Evolutionary conservation across 176 grass and related monocot species (phyloP).

Genomic region (Oryza nivara): DNA sequence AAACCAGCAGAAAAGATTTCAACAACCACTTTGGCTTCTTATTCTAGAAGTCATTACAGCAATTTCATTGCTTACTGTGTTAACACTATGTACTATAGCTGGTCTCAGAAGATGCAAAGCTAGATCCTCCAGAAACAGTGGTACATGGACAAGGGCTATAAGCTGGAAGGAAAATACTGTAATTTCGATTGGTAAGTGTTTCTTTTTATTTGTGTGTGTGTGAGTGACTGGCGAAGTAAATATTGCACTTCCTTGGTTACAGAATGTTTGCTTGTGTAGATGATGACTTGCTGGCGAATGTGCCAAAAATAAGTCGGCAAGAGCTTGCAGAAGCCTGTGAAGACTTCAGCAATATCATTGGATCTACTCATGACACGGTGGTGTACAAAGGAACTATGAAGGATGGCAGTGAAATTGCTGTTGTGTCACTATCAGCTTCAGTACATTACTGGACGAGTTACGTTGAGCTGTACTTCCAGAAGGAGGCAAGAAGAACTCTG

Average conservation of each 20-base stretch:
- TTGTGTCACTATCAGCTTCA: slow-evolving; percentile 71
- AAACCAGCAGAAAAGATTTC: slow-evolving; percentile 37
- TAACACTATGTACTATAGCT: slow-evolving; percentile 52
- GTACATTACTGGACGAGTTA: slow-evolving; percentile 71
- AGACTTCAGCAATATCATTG: slow-evolving; percentile 99
- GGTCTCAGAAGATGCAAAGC: slow-evolving; percentile 50
- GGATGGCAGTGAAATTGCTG: slow-evolving; percentile 82
- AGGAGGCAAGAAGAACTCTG: slow-evolving; percentile 55
- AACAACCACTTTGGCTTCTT: slow-evolving; percentile 84
- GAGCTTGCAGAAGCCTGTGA: slow-evolving; percentile 87
- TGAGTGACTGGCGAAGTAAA: not conserved
- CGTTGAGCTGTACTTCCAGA: slow-evolving; percentile 83
- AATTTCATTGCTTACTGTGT: slow-evolving; percentile 48
- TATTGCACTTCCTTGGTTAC: not conserved
- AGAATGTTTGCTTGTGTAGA: slow-evolving; percentile 48
- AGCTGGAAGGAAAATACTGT: slow-evolving; percentile 66
- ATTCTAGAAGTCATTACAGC: slow-evolving; percentile 67
- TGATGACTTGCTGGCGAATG: slow-evolving; percentile 57
- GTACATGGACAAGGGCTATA: slow-evolving; percentile 59
- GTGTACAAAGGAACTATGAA: slow-evolving; percentile 92
- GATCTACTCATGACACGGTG: slow-evolving; percentile 74
- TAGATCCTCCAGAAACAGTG: slow-evolving; percentile 38
- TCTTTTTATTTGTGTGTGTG: slow-evolving; percentile 7
- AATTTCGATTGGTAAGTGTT: slow-evolving; percentile 75
- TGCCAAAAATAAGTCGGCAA: slow-evolving; percentile 63